Conservation (phyloP, 2,329 filamentous ascomycete genomes). For the Huntiella decipiens region DNA sequence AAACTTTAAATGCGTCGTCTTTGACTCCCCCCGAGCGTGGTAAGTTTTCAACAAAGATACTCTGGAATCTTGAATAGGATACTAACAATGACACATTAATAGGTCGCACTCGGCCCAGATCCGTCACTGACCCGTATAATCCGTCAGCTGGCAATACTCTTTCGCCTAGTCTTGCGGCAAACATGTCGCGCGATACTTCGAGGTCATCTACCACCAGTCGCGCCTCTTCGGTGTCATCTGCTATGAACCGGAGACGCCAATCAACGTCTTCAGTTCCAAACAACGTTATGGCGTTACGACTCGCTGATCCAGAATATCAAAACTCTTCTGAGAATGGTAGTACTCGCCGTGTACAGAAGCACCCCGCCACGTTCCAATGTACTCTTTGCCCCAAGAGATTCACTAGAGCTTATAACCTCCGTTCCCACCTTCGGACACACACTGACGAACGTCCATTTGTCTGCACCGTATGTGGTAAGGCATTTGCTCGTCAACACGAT, state of each 20-base stretch:
- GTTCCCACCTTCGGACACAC: constrained; percentile 86
- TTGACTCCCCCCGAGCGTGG: constrained; percentile 63
- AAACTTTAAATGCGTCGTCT: constrained; percentile 44
- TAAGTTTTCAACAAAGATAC: constrained; percentile 19
- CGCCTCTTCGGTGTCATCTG: constrained; percentile 21
- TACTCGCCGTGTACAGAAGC: constrained; percentile 80
- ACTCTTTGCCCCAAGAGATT: constrained; percentile 86
- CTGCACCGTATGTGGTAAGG: constrained; percentile 90
- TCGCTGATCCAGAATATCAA: constrained; percentile 75
- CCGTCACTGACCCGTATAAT: constrained; percentile 42
- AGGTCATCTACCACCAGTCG: constrained; percentile 42
- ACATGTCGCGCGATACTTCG: constrained; percentile 28
- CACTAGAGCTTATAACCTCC: constrained; percentile 87
- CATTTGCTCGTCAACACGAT: constrained; percentile 92
- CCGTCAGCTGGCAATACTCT: constrained; percentile 21
- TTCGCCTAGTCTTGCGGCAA: constrained; percentile 30
- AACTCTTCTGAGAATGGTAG: constrained; percentile 40
- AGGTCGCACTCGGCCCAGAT: constrained; percentile 34
- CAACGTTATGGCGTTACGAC: constrained; percentile 61
- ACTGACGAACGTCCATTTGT: constrained; percentile 96
- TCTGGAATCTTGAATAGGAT: neutral
- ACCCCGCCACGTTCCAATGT: constrained; percentile 94
- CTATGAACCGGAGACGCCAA: constrained; percentile 26
- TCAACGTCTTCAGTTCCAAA: constrained; percentile 45
- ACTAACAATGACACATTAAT: constrained; percentile 7